Conservation (phyloP, 1,139 yeast species). For the Yamadazyma diospyri region DNA sequence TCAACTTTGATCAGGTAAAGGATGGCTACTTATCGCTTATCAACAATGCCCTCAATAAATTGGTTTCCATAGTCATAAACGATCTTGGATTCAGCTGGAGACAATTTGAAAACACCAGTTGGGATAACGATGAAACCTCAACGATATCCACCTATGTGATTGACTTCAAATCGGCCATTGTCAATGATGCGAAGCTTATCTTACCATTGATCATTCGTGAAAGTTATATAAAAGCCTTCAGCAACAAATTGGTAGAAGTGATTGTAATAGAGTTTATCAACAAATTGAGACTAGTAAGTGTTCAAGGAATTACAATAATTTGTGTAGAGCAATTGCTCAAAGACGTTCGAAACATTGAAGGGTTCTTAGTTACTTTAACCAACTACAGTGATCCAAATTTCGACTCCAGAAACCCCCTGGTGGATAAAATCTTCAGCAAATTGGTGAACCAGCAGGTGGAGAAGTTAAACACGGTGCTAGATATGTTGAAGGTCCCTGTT, state of each 20-base stretch:
- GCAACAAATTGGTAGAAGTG: conserved; percentile 73
- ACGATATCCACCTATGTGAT: conserved; percentile 66
- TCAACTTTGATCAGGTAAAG: conserved; percentile 52
- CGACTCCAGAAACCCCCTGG: conserved; percentile 13
- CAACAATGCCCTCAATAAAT: conserved; percentile 52
- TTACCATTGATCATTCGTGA: conserved; percentile 66
- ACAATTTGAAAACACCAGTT: conserved; percentile 76
- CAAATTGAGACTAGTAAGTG: conserved; percentile 46
- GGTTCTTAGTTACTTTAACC: conserved; percentile 53
- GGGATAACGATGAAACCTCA: conserved; percentile 62
- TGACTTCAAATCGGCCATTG: conserved; percentile 50
- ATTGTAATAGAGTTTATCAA: conserved; percentile 56
- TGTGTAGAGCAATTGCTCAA: conserved; percentile 79
- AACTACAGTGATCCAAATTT: conserved; percentile 33
- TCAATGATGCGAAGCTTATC: conserved; percentile 44
- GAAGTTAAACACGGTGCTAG: conserved; percentile 60
- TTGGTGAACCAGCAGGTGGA: conserved; percentile 48
- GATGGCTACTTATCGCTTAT: conserved; percentile 58
- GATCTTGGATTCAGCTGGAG: conserved; percentile 78
- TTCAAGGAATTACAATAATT: conserved; percentile 59
- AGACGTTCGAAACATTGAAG: conserved; percentile 66
- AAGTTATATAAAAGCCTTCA: conserved; percentile 65
- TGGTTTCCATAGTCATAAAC: conserved; percentile 56
- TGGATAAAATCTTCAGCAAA: conserved; percentile 32
- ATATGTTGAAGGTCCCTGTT: conserved; percentile 59